Base-by-base conservation (phyloP, 306 rosid species). In the Lathyrus tuberosus region DNA sequence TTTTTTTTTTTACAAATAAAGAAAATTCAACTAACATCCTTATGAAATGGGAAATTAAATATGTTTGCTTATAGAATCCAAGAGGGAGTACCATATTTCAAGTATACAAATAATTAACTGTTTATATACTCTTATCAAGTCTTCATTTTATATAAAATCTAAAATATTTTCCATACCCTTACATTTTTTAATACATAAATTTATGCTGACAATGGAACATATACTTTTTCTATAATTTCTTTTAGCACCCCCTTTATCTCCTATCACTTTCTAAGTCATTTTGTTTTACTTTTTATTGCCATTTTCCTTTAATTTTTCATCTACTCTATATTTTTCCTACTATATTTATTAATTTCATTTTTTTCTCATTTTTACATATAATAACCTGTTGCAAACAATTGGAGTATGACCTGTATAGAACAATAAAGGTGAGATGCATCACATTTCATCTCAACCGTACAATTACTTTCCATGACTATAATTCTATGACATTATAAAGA, bases 401-500 rank as follows among this genome's bases (percentile, higher is more conserved):
- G 3, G 31, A 22, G 10, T 54, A 54, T 54, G 37, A 24, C 10
- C 17, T 24, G 61, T 54, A 54, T 18, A 51, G 0, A 51, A 47
- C 10, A 49, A 0, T 52, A 20, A 10, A 20, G 37, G 37, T 24
- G 61, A 54, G 61, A 54, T 54, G 17, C 61, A 54, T 57, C 40
- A 57, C 40, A 57, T 28, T 57, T 14, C 10, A 15, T 15, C 18
- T n/a, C 53, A 47, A 47, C 53, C 63, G 63, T 30, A 57, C 63
- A 28, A 17, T 57, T 56, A 28, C 62, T 57, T 57, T 57, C 41
- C 63, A 57, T 28, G 7, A 6, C 63, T 14, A 57, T 52, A 72
- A 78, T 79, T 75, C 78, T 80, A 78, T 85, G 18, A 42, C 76
- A 24, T 53, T 76, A 67, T 70, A 85, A 79, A 83, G 88, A 90